Percentiles rank a stretch among this genome's conserved stretches.
Evolutionary conservation across 1,139 yeast species (phyloP).

Genomic region (Yamadazyma siamensis): DNA sequence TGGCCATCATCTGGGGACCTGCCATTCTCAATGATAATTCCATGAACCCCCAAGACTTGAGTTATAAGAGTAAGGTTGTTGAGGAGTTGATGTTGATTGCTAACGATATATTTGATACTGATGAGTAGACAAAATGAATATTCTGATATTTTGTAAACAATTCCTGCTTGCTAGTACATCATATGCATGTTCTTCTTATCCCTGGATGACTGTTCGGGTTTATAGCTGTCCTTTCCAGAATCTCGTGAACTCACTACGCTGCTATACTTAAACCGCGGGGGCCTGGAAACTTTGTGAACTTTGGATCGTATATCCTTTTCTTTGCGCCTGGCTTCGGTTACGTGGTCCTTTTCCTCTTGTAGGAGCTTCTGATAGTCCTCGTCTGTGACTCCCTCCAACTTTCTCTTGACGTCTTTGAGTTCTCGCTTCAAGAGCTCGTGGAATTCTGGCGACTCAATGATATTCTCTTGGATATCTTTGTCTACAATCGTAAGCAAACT

Average conservation of each 20-base stretch:
- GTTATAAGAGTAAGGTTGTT: slow-evolving; percentile 75
- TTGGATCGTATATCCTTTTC: slow-evolving; percentile 2
- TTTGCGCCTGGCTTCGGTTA: slow-evolving; percentile 26
- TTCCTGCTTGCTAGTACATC: slow-evolving; percentile 8
- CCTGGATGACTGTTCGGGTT: neutral
- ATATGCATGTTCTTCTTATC: slow-evolving; percentile 8
- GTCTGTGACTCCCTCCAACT: slow-evolving; percentile 35
- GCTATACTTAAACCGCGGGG: slow-evolving; percentile 18
- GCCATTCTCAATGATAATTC: slow-evolving; percentile 67
- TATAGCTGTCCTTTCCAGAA: neutral
- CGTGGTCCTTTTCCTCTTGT: slow-evolving; percentile 10
- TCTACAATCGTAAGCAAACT: slow-evolving; percentile 39
- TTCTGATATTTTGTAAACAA: neutral
- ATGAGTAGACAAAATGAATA: too few relatives aligned
- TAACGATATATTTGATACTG: slow-evolving; percentile 82
- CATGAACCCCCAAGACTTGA: slow-evolving; percentile 71
- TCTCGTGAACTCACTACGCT: neutral
- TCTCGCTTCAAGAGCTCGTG: slow-evolving; percentile 31
- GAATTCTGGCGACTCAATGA: slow-evolving; percentile 43
- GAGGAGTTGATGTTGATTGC: slow-evolving; percentile 83
- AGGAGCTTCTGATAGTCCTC: slow-evolving; percentile 34
- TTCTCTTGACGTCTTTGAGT: slow-evolving; percentile 33
- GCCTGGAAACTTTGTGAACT: slow-evolving; percentile 19
- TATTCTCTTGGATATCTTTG: slow-evolving; percentile 44
- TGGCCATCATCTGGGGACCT: slow-evolving; percentile 95